phyloP scores from a whole-genome alignment of 1,139 yeast species.

The Protomyces gravidus region DNA sequence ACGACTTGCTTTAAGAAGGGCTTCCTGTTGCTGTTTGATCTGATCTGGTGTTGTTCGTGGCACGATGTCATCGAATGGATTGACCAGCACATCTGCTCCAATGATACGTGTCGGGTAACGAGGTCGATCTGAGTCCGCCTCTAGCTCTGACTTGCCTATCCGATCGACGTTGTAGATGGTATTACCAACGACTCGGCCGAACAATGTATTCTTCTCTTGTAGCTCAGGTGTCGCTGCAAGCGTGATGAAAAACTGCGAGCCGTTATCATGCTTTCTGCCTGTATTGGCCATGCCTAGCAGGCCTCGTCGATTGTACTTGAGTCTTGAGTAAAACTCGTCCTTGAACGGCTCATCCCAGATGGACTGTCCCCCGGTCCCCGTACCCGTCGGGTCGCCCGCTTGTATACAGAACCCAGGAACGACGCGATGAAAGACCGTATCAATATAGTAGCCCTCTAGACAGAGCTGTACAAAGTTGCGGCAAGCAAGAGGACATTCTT shows the following conservation, averaged over 20 bases:
- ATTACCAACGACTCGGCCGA: slow-evolving; percentile 63
- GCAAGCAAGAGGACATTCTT: slow-evolving; percentile 57
- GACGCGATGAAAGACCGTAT: slow-evolving; percentile 46
- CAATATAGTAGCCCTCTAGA: slow-evolving; percentile 45
- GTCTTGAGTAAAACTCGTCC: slow-evolving; percentile 55
- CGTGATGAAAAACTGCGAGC: slow-evolving; percentile 54
- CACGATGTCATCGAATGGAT: slow-evolving; percentile 51
- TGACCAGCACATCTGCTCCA: slow-evolving; percentile 46
- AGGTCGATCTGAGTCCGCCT: slow-evolving; percentile 46
- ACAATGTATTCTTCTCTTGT: slow-evolving; percentile 50
- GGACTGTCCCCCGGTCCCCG: slow-evolving; percentile 40
- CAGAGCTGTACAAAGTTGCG: slow-evolving; percentile 52
- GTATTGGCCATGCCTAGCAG: slow-evolving; percentile 51
- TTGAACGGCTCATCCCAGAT: slow-evolving; percentile 40
- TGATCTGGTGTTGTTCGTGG: slow-evolving; percentile 33
- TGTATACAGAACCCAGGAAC: slow-evolving; percentile 46
- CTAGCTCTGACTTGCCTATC: slow-evolving; percentile 51
- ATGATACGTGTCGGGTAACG: slow-evolving; percentile 52
- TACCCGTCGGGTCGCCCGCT: slow-evolving; percentile 42
- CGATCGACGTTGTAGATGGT: slow-evolving; percentile 53
- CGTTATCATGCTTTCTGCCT: slow-evolving; percentile 42
- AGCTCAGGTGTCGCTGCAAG: slow-evolving; percentile 46
- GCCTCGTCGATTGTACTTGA: slow-evolving; percentile 55
- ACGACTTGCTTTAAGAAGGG: slow-evolving; percentile 30
- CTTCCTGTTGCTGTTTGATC: slow-evolving; percentile 31